phyloP scores from a whole-genome alignment of 108 stramenopile species.

The Cyclotella kingstonii region DNA sequence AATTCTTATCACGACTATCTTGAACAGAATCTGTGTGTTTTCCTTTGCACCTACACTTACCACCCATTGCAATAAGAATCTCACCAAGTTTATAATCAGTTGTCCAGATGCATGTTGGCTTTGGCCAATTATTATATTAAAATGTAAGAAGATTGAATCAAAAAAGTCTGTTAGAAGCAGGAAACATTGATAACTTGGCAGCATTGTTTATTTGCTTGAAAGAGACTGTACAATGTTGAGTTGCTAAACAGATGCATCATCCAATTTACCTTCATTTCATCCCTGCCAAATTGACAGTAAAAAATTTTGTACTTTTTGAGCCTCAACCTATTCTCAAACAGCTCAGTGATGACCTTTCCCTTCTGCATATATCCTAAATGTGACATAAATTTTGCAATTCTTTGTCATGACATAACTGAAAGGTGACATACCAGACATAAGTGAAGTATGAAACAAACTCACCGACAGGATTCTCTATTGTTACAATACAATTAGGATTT shows the following conservation, averaged over 20 bases:
- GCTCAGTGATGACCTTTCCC: constrained; percentile 27
- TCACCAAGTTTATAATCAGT: constrained; percentile 20
- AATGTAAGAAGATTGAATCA: neutral
- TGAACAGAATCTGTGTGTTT: constrained; percentile 25
- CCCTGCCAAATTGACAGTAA: constrained; percentile 37
- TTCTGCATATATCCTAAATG: constrained; percentile 18
- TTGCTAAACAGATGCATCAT: no score
- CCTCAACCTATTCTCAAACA: constrained; percentile 12
- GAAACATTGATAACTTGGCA: neutral
- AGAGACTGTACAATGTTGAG: no score
- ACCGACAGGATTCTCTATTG: constrained; percentile 27
- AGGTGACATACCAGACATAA: neutral
- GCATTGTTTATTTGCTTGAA: no score
- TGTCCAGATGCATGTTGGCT: constrained; percentile 35
- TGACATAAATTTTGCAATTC: neutral
- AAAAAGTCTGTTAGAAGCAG: no score
- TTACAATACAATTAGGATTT: constrained; percentile 19
- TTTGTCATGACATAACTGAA: neutral
- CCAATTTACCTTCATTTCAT: constrained; percentile 25
- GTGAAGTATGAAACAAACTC: neutral
- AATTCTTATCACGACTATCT: constrained; percentile 8
- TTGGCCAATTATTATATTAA: neutral
- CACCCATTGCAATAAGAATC: constrained; percentile 17
- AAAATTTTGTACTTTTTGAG: constrained; percentile 12
- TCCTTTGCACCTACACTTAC: constrained; percentile 18